Evolutionary conservation across 805 yeast species (phyloP).

Genomic region (Priceomyces haplophilus): DNA sequence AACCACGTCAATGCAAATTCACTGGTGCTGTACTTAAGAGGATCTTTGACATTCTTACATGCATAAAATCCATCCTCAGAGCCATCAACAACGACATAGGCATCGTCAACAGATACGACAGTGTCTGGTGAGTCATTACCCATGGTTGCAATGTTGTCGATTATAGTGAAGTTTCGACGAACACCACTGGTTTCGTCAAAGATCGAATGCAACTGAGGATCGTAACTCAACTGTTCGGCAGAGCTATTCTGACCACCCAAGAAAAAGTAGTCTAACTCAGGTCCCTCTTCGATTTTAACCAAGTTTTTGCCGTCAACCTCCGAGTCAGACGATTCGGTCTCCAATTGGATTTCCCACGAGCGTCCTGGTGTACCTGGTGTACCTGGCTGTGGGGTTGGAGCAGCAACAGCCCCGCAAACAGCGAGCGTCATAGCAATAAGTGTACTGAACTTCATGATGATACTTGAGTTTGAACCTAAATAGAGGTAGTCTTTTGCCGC

Average conservation of each 20-base stretch:
- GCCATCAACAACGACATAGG: constrained; percentile 16
- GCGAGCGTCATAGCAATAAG: background rate
- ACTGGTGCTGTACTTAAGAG: constrained; percentile 21
- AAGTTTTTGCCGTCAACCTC: constrained; percentile 27
- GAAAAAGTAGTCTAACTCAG: constrained; percentile 41
- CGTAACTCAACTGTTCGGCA: constrained; percentile 18
- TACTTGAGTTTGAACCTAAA: background rate
- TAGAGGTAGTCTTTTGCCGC: no score
- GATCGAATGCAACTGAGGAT: background rate
- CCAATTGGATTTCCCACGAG: constrained; percentile 10
- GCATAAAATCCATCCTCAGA: constrained; percentile 21
- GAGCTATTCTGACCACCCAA: constrained; percentile 18
- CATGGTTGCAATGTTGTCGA: constrained; percentile 11
- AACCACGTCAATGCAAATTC: constrained; percentile 15
- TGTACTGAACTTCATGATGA: background rate
- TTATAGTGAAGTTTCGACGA: background rate
- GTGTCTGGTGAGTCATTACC: constrained; percentile 11
- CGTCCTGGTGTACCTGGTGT: background rate
- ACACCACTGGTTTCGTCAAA: background rate
- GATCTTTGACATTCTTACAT: constrained; percentile 26
- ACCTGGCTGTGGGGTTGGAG: background rate
- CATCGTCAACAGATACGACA: constrained; percentile 13
- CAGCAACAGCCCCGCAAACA: background rate
- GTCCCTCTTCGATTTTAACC: constrained; percentile 40
- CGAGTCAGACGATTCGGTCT: constrained; percentile 19